Evolutionary conservation across 768 basidiomycete genomes (phyloP).

Genomic region (Russula lepida): DNA sequence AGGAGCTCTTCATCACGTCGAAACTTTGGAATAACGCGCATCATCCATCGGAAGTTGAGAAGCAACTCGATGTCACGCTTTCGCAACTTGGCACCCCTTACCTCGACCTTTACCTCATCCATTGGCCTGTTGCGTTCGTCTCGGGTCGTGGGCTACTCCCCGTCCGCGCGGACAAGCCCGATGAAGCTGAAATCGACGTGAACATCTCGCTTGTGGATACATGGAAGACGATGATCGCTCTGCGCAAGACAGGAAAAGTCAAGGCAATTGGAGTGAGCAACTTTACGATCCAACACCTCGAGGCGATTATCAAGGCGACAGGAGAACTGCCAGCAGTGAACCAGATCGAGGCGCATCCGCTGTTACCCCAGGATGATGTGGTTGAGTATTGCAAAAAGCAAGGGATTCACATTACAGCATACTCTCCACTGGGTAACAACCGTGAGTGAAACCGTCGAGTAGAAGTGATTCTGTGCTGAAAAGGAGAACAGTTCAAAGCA

Average conservation of each 20-base stretch:
- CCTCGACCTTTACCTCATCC: conserved; percentile 74
- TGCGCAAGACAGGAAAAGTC: conserved; percentile 64
- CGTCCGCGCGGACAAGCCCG: conserved; percentile 35
- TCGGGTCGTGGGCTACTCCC: conserved; percentile 49
- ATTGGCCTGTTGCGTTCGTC: conserved; percentile 71
- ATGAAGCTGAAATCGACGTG: conserved; percentile 47
- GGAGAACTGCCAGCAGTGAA: conserved; percentile 69
- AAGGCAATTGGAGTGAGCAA: conserved; percentile 75
- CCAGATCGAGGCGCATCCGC: conserved; percentile 80
- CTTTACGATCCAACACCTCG: conserved; percentile 57
- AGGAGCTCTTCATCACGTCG: conserved; percentile 73
- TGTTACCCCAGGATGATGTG: conserved; percentile 67
- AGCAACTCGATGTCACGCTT: conserved; percentile 69
- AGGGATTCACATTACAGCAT: conserved; percentile 62
- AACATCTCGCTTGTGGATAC: conserved; percentile 63
- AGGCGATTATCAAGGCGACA: conserved; percentile 60
- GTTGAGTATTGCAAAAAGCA: conserved; percentile 59
- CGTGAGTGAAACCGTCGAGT: conserved; percentile 32
- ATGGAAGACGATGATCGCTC: conserved; percentile 71
- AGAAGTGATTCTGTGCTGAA: not conserved
- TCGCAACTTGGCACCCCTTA: conserved; percentile 64
- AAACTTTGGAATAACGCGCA: conserved; percentile 80
- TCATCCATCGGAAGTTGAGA: conserved; percentile 56
- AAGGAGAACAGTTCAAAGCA: conserved; percentile 40
- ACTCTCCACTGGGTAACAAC: conserved; percentile 75